Percentiles rank a stretch among this genome's conserved stretches.
These are phyloP conservation scores for Fusarium dimerum DNA, from an alignment of 2,329 filamentous ascomycete species.

Conservation along the genomic window DNA sequence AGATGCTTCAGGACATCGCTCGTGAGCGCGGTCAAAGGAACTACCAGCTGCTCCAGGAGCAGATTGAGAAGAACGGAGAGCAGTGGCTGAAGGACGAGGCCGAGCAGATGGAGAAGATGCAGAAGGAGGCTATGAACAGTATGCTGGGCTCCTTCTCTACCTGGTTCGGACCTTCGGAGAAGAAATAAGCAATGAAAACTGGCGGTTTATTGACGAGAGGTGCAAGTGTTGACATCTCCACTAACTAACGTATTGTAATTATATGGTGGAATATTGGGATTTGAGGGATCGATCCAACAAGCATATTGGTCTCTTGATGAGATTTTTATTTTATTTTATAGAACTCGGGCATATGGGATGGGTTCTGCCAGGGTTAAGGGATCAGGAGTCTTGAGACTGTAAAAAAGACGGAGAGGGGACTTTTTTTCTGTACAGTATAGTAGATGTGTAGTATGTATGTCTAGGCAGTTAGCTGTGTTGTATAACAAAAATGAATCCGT, in stretches of 20 bases:
- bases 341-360: neutral
- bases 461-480: neutral
- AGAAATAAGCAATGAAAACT: constrained; percentile 19
- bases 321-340: neutral
- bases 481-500: neutral
- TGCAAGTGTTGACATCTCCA: constrained; percentile 28
- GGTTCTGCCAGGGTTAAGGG: neutral
- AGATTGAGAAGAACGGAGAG: constrained; percentile 90
- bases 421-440: neutral
- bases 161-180: constrained; percentile 29
- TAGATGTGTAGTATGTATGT: neutral
- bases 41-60: constrained; percentile 85
- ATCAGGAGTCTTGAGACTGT: neutral
- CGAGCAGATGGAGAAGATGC: constrained; percentile 81
- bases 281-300: neutral
- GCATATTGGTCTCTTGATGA: neutral
- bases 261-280: constrained; percentile 12
- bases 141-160: constrained; percentile 76
- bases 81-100: constrained; percentile 96
- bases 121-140: constrained; percentile 87
- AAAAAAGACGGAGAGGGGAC: neutral
- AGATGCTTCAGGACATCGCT: constrained; percentile 95
- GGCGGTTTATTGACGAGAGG: constrained; percentile 4
- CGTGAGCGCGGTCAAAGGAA: constrained; percentile 88
- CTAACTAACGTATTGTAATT: constrained; percentile 34